Conservation (phyloP, 768 basidiomycete genomes). For the Astraeus odoratus region DNA sequence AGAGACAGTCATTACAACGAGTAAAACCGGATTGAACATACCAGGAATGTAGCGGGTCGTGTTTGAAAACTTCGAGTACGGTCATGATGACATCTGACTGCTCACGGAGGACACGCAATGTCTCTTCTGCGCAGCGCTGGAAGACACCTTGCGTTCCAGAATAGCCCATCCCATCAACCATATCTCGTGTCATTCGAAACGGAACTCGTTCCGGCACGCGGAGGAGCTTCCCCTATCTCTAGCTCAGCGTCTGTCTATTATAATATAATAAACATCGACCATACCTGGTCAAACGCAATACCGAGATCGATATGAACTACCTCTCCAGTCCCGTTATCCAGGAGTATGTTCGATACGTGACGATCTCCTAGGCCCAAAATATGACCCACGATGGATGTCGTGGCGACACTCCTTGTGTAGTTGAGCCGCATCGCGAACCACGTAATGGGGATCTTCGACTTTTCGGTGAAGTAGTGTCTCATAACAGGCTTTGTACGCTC, state of each 20-base stretch:
- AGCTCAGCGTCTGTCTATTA: background rate
- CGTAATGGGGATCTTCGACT: slow-evolving; percentile 76
- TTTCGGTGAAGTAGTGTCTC: slow-evolving; percentile 91
- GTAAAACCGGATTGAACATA: slow-evolving; percentile 26
- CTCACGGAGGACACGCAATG: slow-evolving; percentile 81
- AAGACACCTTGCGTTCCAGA: slow-evolving; percentile 92
- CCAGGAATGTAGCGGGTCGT: slow-evolving; percentile 95
- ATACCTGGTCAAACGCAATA: slow-evolving; percentile 91
- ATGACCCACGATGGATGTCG: slow-evolving; percentile 90
- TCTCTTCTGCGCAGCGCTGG: slow-evolving; percentile 92
- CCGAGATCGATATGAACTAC: slow-evolving; percentile 95
- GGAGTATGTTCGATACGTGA: slow-evolving; percentile 85
- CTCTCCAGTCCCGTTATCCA: slow-evolving; percentile 79
- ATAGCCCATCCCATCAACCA: slow-evolving; percentile 90
- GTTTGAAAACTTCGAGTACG: slow-evolving; percentile 92
- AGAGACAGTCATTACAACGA: too few species aligned
- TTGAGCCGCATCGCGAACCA: slow-evolving; percentile 91
- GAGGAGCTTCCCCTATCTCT: slow-evolving; percentile 66
- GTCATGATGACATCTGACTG: slow-evolving; percentile 87
- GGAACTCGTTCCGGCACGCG: slow-evolving; percentile 83
- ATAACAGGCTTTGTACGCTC: slow-evolving; percentile 72
- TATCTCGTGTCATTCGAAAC: slow-evolving; percentile 90
- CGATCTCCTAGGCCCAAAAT: slow-evolving; percentile 90
- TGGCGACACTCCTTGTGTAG: slow-evolving; percentile 90
- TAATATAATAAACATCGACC: background rate